A percentile compares a stretch with the other conserved stretches of the same genome.
These are phyloP conservation scores for Fusarium pseudocircinatum DNA, from an alignment of 2,329 filamentous ascomycete species.

Conservation along the genomic window DNA sequence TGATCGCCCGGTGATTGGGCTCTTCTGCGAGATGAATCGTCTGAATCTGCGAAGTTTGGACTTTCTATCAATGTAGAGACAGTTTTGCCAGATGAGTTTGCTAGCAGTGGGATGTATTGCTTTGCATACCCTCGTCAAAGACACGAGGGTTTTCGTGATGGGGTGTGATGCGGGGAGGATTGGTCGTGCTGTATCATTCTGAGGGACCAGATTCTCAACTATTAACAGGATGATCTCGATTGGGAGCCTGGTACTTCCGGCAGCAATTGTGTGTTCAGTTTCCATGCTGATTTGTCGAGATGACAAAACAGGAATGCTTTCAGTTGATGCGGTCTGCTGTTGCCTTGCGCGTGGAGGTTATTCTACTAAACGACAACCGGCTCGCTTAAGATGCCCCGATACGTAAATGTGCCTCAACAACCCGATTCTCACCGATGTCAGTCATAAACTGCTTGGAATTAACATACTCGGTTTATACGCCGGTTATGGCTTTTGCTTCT, in stretches of 20 bases:
- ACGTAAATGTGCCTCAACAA: not conserved
- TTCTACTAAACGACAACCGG: not conserved
- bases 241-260: not conserved
- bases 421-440: not conserved
- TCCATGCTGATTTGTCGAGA: not conserved
- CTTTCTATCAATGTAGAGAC: conserved; percentile 18
- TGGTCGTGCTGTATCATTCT: rapidly evolving
- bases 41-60: not conserved
- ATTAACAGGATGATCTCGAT: conserved; percentile 24
- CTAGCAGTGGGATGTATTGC: not conserved
- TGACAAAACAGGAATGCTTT: not conserved
- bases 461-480: not conserved
- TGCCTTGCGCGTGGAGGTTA: not conserved
- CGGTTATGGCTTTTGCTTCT: not conserved
- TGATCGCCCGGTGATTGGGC: not conserved
- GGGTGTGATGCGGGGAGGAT: conserved; percentile 13
- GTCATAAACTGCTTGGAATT: too few species aligned
- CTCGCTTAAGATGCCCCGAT: not conserved
- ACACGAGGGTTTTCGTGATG: conserved; percentile 9
- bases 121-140: conserved; percentile 17
- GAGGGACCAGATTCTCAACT: conserved; percentile 1
- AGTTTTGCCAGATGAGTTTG: conserved; percentile 12
- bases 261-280: rapidly evolving
- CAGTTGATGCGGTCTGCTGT: not conserved
- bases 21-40: not conserved